These are phyloP conservation scores for Lipomyces yamadae DNA, from an alignment of 805 yeast species.

Conservation along the genomic window DNA sequence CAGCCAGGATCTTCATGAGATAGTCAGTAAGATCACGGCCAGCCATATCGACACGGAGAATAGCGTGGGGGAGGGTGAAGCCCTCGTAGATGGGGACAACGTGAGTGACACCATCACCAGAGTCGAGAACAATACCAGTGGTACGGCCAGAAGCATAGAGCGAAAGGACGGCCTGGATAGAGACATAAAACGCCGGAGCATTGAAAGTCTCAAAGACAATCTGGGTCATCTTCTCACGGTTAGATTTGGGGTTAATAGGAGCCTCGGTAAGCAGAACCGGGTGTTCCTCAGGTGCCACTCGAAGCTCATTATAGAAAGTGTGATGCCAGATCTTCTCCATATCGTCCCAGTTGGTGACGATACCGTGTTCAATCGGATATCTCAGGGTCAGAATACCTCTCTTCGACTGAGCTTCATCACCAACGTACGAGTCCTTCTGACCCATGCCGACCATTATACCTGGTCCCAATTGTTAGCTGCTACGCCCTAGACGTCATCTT, in stretches of 20 bases:
- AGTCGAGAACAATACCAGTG: conserved; percentile 98
- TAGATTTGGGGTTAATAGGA: conserved; percentile 98
- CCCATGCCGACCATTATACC: conserved; percentile 86
- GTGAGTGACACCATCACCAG: conserved; percentile 99
- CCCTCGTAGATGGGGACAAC: conserved; percentile 99
- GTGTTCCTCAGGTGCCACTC: conserved; percentile 99
- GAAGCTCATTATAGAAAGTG: conserved; percentile 99
- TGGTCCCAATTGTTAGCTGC: neutral
- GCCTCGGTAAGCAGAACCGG: conserved; percentile 99
- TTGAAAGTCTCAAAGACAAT: conserved; percentile 98
- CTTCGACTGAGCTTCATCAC: conserved; percentile 99
- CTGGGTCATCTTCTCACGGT: conserved; percentile 99
- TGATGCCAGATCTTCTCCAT: conserved; percentile 99
- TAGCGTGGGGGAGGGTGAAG: conserved; percentile 98
- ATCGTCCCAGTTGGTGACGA: conserved; percentile 99
- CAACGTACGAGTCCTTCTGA: conserved; percentile 99
- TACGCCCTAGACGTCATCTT: neutral
- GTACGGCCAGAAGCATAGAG: conserved; percentile 99
- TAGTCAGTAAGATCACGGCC: conserved; percentile 99
- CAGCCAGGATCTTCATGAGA: conserved; percentile 97
- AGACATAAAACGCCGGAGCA: conserved; percentile 98
- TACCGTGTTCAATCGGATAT: conserved; percentile 99
- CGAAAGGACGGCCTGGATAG: conserved; percentile 97
- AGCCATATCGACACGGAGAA: conserved; percentile 97
- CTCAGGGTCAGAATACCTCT: conserved; percentile 99